phyloP scores from a whole-genome alignment of 768 basidiomycete species.

The Hypholoma sublateritium region DNA sequence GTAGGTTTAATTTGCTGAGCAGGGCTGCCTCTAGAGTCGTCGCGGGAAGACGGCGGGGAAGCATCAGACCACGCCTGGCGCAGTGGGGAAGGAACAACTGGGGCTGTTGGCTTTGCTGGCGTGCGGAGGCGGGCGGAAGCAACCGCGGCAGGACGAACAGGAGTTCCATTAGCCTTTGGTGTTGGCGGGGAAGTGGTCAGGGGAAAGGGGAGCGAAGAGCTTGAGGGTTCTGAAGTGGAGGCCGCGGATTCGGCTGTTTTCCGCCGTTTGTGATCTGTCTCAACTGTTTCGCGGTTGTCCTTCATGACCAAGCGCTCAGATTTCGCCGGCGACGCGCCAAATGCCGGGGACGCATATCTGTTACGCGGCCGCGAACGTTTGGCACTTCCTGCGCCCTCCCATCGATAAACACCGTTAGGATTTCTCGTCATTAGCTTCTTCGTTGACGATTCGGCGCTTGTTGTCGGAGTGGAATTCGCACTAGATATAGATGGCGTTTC shows the following conservation, averaged over 20 bases:
- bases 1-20: constrained; percentile 48
- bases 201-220: constrained; percentile 34
- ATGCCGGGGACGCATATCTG: constrained; percentile 73
- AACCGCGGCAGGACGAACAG: constrained; percentile 10
- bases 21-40: constrained; percentile 25
- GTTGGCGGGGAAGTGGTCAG: constrained; percentile 27
- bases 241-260: constrained; percentile 50
- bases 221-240: constrained; percentile 22
- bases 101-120: constrained; percentile 55
- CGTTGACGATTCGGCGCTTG: constrained; percentile 13
- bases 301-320: constrained; percentile 36
- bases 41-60: constrained; percentile 35
- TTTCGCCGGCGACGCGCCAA: constrained; percentile 53
- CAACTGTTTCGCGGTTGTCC: constrained; percentile 32
- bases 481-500: constrained; percentile 2
- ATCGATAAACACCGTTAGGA: constrained; percentile 72
- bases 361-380: constrained; percentile 51
- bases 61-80: constrained; percentile 68
- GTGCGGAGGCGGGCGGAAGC: constrained; percentile 39
- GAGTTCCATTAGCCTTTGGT: constrained; percentile 23
- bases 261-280: constrained; percentile 60
- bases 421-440: constrained; percentile 62
- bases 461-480: constrained; percentile 23
- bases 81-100: constrained; percentile 71
- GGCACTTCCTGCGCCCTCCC: constrained; percentile 78